Evolutionary conservation across 2,329 filamentous ascomycete species (phyloP), one percentile per base, ranked within the genome.

Genomic region (Bertia moriformis): DNA sequence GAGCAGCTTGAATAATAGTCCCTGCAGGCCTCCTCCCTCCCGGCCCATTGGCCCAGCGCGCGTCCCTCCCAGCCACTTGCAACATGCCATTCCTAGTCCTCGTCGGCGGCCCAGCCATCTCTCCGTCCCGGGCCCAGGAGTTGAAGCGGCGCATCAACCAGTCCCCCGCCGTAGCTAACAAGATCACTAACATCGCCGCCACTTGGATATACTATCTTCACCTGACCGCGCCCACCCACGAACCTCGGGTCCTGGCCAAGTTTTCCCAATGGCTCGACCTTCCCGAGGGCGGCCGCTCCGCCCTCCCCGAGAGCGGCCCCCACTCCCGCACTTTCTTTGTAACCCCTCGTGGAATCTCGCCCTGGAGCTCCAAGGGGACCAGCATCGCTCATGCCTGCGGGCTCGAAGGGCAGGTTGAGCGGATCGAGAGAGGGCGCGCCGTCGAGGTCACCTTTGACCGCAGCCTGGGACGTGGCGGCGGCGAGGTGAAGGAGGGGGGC

Each of bases 301-400:
- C 74, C 46, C 67, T 69, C 46, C 62, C 63, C 44, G 58, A 63
- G 19, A 54, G 54, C 44, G 67, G 72, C 43, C 62, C 67, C 39
- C 57, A 66, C 42, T 65, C 66, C 35, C 60, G 68, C 38, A 65
- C 78, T 44, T 71, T 83, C 55, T 85, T 86, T 54, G 70, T 94
- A 42, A 77, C 73, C 37, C 89, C 89, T 15, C 75, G 89, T 47
- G 83, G 83, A 50, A 88, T 93, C 48, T 95, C 88, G 32, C 91
- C 91, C 55, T 98, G 91, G 91, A 95, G 87, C 61, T 94, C 88
- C 41, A 88, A 95, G 59, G 89, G 87, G 19, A 94, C 89, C 37
- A 91, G 78, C 55, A 95, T 96, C 56, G 83, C 89, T 40, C 78
- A 91, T 47, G 89, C 95, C 20, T 96, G 89, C 55, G 88, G 84